These are phyloP conservation scores for Urtica urens DNA, from an alignment of 306 rosid genomes.

Conservation along the genomic window DNA sequence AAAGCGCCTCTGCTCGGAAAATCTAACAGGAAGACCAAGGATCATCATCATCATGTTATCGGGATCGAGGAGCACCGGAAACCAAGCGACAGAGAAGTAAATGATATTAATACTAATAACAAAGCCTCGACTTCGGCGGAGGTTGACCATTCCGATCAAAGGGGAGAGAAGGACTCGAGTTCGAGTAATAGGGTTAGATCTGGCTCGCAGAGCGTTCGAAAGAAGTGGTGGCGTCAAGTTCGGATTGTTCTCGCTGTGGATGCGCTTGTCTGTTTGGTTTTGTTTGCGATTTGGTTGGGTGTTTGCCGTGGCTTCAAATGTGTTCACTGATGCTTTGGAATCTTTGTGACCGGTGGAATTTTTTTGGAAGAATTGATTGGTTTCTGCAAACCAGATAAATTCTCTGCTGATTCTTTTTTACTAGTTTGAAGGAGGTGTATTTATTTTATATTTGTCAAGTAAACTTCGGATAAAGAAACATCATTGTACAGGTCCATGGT, in stretches of 20 bases:
- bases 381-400: neutral
- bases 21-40: slow-evolving; percentile 60
- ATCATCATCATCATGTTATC: slow-evolving; percentile 58
- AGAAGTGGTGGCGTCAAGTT: slow-evolving; percentile 85
- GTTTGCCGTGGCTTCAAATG: slow-evolving; percentile 57
- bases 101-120: too few species aligned
- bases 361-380: neutral
- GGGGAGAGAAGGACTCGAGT: slow-evolving; percentile 47
- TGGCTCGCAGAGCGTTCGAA: slow-evolving; percentile 41
- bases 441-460: neutral
- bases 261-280: slow-evolving; percentile 58
- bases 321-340: slow-evolving; percentile 28
- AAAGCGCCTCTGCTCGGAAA: slow-evolving; percentile 78
- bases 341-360: neutral
- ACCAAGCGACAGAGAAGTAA: slow-evolving; percentile 59
- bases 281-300: slow-evolving; percentile 58
- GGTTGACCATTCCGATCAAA: slow-evolving; percentile 37
- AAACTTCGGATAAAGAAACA: neutral
- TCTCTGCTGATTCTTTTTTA: neutral
- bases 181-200: slow-evolving; percentile 61
- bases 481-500: neutral
- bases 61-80: slow-evolving; percentile 62
- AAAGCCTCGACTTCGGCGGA: slow-evolving; percentile 36
- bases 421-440: neutral
- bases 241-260: slow-evolving; percentile 78